Base-by-base conservation (phyloP, 306 rosid species). In the Inga oerstediana region DNA sequence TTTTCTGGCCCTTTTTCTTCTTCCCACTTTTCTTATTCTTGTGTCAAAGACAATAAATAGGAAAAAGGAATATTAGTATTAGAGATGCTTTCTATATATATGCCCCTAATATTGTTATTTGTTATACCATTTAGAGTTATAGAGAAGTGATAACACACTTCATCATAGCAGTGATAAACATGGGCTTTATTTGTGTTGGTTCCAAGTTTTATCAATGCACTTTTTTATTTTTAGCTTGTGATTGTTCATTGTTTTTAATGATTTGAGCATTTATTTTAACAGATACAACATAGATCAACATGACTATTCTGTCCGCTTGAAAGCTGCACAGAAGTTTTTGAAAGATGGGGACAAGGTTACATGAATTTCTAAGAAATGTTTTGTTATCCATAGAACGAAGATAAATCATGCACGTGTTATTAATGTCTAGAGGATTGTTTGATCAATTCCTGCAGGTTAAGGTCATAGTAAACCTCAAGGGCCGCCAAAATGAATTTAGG, bases 281-380 rank as follows among this genome's bases (percentile, higher is more conserved):
- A 92, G 99, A 89, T 97, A 90, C 88, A 97, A 91, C 88, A 97
- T 97, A 61, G 99, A 97, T 80, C 93, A 92, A 74, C 99, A 97
- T 88, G 99, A 97, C 88, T 97, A 97, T 81, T 87, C 98, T 27
- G 97, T 97, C 49, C 99, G 99, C 76, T 91, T 97, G 94, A 97
- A 62, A 92, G 94, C 99, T 88, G 99, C 99, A 30, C 86, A 15
- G 88, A 97, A 91, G 88, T 97, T 97, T 86, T 87, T 97, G 90
- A 89, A 87, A 61, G 98, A 91, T 83, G 99, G 99, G 9, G 99
- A 97, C 87, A 97, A 94, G 99, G 99, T 96, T 88, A 20, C 83
- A 59, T 71, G 24, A 41, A 75, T 44, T 82, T 67, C 67, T 76
- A 59, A 48, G 67, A 37, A 52, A 56, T 72, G 76, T 51, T 65